These are phyloP conservation scores for Prunus dulcis DNA, from an alignment of 306 rosid genomes.

Conservation along the genomic window DNA sequence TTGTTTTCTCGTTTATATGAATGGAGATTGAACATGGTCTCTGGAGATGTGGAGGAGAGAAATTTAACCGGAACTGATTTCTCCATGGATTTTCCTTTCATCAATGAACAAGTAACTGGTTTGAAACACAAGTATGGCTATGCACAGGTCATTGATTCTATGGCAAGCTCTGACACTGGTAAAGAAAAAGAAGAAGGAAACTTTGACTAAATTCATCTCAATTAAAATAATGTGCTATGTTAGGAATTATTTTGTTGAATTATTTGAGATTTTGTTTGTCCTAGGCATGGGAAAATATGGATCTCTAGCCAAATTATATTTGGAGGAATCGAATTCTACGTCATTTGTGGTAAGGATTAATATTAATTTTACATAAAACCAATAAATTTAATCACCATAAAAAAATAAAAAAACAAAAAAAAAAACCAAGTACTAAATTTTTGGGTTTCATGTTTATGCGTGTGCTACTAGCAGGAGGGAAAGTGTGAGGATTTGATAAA, in stretches of 20 bases:
- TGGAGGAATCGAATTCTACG: slow-evolving; percentile 28
- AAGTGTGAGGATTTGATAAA: slow-evolving; percentile 8
- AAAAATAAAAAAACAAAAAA: too few species aligned
- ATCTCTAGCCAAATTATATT: slow-evolving; percentile 55
- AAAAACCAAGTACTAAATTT: too few species aligned
- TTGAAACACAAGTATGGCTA: slow-evolving; percentile 50
- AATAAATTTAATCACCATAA: too few species aligned
- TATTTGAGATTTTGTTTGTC: background rate
- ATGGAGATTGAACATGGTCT: slow-evolving; percentile 61
- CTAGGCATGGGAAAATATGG: slow-evolving; percentile 45
- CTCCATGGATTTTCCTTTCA: slow-evolving; percentile 67
- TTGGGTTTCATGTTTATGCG: background rate
- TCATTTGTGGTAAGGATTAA: background rate
- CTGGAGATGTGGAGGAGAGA: slow-evolving; percentile 54
- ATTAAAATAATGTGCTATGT: too few species aligned
- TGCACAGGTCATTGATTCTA: slow-evolving; percentile 49
- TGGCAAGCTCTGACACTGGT: slow-evolving; percentile 44
- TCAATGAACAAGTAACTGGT: slow-evolving; percentile 47
- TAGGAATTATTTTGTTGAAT: too few species aligned
- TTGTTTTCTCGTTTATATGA: slow-evolving; percentile 38
- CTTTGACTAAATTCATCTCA: background rate
- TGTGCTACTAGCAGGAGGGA: background rate
- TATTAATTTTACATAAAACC: too few species aligned
- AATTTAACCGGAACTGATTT: slow-evolving; percentile 19
- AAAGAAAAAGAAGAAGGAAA: background rate